These are phyloP conservation scores for Cyberlindnera japonica DNA, from an alignment of 805 yeast species.

Conservation along the genomic window DNA sequence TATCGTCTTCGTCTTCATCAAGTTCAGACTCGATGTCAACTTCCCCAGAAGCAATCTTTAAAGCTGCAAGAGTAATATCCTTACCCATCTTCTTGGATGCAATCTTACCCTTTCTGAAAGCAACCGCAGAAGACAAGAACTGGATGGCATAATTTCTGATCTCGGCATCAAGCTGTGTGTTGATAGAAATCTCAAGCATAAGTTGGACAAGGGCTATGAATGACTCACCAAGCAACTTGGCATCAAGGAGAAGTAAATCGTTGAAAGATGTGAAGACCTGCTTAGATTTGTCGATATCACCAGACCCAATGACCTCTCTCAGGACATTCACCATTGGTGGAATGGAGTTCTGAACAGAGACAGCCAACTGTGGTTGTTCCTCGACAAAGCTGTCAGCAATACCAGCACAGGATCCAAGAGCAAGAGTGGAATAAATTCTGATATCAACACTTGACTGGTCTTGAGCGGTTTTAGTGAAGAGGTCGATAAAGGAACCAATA, in stretches of 20 bases:
- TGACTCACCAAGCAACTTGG: conserved; percentile 73
- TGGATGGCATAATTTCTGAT: conserved; percentile 79
- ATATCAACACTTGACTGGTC: conserved; percentile 62
- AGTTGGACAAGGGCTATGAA: conserved; percentile 65
- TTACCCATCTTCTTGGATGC: conserved; percentile 81
- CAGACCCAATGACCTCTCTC: conserved; percentile 64
- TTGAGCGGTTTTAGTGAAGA: conserved; percentile 65
- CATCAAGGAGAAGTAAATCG: conserved; percentile 71
- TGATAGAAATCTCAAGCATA: conserved; percentile 71
- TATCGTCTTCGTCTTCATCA: conserved; percentile 80
- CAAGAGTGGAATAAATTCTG: conserved; percentile 79
- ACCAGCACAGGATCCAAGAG: conserved; percentile 63
- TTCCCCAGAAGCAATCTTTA: conserved; percentile 78
- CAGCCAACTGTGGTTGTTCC: conserved; percentile 43
- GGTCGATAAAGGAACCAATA: conserved; percentile 61
- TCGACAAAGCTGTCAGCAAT: conserved; percentile 59
- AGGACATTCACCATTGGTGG: conserved; percentile 82
- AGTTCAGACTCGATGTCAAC: conserved; percentile 73
- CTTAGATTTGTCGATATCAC: conserved; percentile 69
- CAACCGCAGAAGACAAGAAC: conserved; percentile 73
- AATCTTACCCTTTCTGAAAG: conserved; percentile 78
- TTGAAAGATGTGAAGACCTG: conserved; percentile 82
- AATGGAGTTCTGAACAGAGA: conserved; percentile 58
- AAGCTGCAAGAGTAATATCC: conserved; percentile 65
- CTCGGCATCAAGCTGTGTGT: conserved; percentile 70